Conservation (phyloP, 2,329 filamentous ascomycete species). For the Ilyonectria destructans region DNA sequence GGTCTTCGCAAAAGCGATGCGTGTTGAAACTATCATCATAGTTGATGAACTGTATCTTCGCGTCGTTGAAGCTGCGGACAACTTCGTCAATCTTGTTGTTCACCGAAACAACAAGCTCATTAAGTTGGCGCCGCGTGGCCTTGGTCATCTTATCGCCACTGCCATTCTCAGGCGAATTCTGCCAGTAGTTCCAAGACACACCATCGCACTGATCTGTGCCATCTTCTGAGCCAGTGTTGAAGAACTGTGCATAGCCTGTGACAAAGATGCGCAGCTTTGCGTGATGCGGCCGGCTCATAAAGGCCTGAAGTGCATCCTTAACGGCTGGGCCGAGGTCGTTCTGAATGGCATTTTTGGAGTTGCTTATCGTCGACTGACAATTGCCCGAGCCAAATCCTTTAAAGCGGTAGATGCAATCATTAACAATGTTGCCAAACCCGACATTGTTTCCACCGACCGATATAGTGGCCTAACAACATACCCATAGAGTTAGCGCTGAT, state of each 20-base stretch:
- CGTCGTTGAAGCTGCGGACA: not conserved
- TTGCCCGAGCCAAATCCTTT: conserved; percentile 13
- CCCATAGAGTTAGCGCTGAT: not conserved
- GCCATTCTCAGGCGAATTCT: conserved; percentile 14
- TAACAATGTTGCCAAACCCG: conserved; percentile 10
- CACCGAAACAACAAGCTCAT: not conserved
- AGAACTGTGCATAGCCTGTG: not conserved
- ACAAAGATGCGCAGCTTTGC: conserved; percentile 3
- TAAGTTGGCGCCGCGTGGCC: conserved; percentile 6
- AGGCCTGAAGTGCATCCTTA: not conserved
- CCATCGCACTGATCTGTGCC: not conserved
- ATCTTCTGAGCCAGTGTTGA: not conserved
- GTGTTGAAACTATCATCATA: not conserved
- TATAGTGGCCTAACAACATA: not conserved
- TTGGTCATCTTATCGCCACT: conserved; percentile 18
- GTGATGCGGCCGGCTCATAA: not conserved
- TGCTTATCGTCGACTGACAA: not conserved
- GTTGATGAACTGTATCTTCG: not conserved
- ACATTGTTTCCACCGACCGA: conserved; percentile 9
- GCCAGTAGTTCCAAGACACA: conserved; percentile 23
- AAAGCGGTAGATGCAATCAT: conserved; percentile 24
- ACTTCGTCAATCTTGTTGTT: not conserved
- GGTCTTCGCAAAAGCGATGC: not conserved
- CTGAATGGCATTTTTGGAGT: not conserved
- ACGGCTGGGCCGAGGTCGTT: not conserved